Conservation (phyloP, 441 rosid genomes). For the Jatropha multifida region DNA sequence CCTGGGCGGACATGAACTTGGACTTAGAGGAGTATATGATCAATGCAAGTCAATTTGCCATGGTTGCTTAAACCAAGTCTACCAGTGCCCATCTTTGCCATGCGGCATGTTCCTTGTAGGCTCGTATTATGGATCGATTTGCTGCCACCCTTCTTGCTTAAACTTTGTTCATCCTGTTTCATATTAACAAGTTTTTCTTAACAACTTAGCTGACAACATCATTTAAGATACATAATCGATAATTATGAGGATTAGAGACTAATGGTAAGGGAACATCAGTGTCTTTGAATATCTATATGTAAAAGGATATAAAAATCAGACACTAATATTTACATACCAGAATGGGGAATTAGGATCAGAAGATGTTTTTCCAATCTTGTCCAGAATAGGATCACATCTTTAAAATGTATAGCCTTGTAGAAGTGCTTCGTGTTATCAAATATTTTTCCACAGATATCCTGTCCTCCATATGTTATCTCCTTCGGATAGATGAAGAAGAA, state of each 20-base stretch:
- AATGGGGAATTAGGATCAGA: not conserved
- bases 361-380: not conserved
- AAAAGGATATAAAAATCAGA: not conserved
- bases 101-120: not conserved
- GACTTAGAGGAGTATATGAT: not conserved
- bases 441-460: not conserved
- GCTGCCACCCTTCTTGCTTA: too few relatives aligned
- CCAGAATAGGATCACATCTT: not conserved
- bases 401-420: not conserved
- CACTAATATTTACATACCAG: not conserved
- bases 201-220: not conserved
- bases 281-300: not conserved
- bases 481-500: not conserved
- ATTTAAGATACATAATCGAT: not conserved
- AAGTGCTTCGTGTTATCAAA: not conserved
- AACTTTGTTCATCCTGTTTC: not conserved
- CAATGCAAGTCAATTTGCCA: not conserved
- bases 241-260: not conserved
- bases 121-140: too few relatives aligned
- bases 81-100: not conserved
- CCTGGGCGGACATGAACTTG: not conserved
- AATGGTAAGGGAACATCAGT: not conserved
- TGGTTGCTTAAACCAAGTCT: not conserved
- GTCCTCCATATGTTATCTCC: not conserved
- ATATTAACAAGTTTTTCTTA: not conserved